Conservation (phyloP, 257 asterid genomes). For the Przewalskia tangutica region DNA sequence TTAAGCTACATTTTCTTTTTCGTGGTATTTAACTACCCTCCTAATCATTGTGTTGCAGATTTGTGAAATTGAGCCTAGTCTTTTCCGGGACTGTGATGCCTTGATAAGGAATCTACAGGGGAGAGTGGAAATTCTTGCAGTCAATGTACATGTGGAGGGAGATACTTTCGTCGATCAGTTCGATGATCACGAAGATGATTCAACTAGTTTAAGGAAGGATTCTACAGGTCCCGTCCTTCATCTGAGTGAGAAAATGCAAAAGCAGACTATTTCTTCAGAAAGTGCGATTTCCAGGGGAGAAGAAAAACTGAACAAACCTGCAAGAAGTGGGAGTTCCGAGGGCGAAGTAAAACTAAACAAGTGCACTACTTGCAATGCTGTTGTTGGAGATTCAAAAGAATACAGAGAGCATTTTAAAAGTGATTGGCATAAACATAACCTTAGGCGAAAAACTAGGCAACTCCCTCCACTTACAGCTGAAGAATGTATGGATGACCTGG, state of each 20-base stretch:
- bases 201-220: constrained; percentile 24
- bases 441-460: constrained; percentile 70
- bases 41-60: constrained; percentile 22
- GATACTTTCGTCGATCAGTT: constrained; percentile 54
- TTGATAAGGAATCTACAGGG: constrained; percentile 70
- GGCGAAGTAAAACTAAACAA: constrained; percentile 56
- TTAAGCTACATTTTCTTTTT: background rate
- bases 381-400: constrained; percentile 60
- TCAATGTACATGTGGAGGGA: constrained; percentile 65
- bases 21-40: background rate
- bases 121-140: constrained; percentile 76
- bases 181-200: constrained; percentile 69
- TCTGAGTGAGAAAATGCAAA: constrained; percentile 52
- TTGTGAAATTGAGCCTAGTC: constrained; percentile 70
- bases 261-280: constrained; percentile 36
- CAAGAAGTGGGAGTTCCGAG: constrained; percentile 24
- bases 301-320: constrained; percentile 39
- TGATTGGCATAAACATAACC: constrained; percentile 92
- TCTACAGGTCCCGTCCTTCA: constrained; percentile 18
- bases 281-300: constrained; percentile 38
- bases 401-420: constrained; percentile 92
- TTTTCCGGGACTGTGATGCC: constrained; percentile 76
- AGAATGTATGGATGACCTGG: constrained; percentile 68
- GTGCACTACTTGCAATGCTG: constrained; percentile 77
- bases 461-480: constrained; percentile 82